Conservation (phyloP, 306 rosid species). For the Senna tora region DNA sequence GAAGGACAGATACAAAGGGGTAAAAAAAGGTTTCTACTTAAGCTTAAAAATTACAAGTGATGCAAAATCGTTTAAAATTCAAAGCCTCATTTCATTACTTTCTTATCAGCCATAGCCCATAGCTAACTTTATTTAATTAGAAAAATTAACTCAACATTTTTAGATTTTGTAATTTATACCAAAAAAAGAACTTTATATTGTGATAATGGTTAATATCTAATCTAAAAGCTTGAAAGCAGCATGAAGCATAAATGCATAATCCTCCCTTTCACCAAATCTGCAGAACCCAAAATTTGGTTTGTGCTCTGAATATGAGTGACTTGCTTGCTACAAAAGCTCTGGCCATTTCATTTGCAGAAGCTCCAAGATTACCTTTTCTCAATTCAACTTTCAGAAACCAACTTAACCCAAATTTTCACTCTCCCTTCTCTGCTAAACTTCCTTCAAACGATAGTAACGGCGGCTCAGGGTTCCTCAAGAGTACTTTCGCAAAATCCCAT, state of each 20-base stretch:
- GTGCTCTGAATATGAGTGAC: not conserved
- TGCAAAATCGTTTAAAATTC: too few species aligned
- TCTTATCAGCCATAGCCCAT: too few species aligned
- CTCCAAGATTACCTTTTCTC: constrained; percentile 4
- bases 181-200: too few species aligned
- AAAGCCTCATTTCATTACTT: too few species aligned
- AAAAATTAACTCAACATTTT: too few species aligned
- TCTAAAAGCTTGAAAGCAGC: not conserved
- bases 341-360: not conserved
- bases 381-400: not conserved
- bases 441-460: not conserved
- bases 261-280: not conserved
- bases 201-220: not conserved
- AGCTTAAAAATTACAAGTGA: not conserved
- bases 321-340: not conserved
- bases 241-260: not conserved
- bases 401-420: not conserved
- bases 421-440: not conserved
- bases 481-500: not conserved
- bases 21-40: not conserved
- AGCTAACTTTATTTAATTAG: too few species aligned
- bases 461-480: not conserved
- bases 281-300: not conserved
- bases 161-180: too few species aligned
- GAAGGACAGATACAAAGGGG: constrained; percentile 8